Percentiles rank a stretch among this genome's conserved stretches.
Conservation (phyloP, 768 basidiomycete species). For the Leccinum rimulosum region DNA sequence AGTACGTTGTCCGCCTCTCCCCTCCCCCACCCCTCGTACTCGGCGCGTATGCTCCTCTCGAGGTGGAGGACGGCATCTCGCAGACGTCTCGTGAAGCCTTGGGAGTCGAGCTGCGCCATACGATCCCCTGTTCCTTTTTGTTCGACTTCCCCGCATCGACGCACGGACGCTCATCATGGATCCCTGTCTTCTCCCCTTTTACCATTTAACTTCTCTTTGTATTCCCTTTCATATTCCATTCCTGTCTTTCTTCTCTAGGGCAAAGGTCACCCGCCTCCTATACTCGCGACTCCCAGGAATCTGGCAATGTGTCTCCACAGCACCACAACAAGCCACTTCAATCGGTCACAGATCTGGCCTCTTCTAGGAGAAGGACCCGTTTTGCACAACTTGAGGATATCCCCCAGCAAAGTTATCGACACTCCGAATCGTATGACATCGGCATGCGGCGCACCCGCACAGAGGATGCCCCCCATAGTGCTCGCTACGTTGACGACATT, state of each 20-base stretch:
- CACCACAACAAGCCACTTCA: conserved; percentile 18
- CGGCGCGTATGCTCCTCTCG: conserved; percentile 39
- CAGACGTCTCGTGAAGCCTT: conserved; percentile 44
- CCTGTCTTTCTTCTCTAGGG: conserved; percentile 42
- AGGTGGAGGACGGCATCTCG: conserved; percentile 34
- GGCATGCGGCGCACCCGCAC: conserved; percentile 17
- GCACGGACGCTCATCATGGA: conserved; percentile 43
- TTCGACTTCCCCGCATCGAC: conserved; percentile 41
- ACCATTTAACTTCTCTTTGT: conserved; percentile 30
- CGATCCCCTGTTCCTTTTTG: conserved; percentile 32
- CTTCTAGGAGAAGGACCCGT: conserved; percentile 17
- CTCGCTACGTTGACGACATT: conserved; percentile 15
- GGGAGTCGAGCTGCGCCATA: conserved; percentile 41
- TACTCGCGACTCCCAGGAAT: conserved; percentile 31
- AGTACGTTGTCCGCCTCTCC: conserved; percentile 49
- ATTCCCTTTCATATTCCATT: conserved; percentile 27
- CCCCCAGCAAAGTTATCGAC: conserved; percentile 11
- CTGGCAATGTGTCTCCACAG: conserved; percentile 6
- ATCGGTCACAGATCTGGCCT: conserved; percentile 9
- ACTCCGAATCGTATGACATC: conserved; percentile 14
- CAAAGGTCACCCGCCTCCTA: conserved; percentile 36
- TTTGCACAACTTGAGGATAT: conserved; percentile 23
- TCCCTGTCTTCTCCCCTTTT: conserved; percentile 32
- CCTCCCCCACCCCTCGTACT: conserved; percentile 35
- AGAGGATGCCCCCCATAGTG: conserved; percentile 17